These are phyloP conservation scores for Stemphylium vesicarium DNA, from an alignment of 2,329 filamentous ascomycete genomes.

Conservation along the genomic window DNA sequence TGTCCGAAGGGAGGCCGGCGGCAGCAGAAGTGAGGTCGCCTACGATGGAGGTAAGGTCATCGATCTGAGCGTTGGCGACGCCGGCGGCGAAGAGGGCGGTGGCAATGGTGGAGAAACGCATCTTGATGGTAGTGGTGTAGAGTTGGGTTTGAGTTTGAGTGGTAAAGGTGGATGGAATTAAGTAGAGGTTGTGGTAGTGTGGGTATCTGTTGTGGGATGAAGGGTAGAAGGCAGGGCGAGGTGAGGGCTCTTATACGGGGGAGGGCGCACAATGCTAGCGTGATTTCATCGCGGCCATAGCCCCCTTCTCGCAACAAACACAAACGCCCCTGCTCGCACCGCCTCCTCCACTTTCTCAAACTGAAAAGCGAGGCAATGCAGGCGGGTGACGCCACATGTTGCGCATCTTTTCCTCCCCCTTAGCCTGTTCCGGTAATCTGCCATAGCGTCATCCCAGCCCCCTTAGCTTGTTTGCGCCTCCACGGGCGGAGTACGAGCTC, in stretches of 20 bases:
- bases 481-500: background rate
- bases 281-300: conserved; percentile 8
- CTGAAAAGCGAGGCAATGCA: conserved; percentile 23
- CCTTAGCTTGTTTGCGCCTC: background rate
- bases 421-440: background rate
- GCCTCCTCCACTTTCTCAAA: conserved; percentile 26
- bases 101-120: conserved; percentile 47
- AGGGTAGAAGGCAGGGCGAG: conserved; percentile 17
- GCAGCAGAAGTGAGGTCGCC: conserved; percentile 20
- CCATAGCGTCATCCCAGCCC: background rate
- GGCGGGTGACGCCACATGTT: conserved; percentile 28
- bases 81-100: conserved; percentile 37
- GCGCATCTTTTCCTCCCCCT: conserved; percentile 5
- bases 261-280: conserved; percentile 17
- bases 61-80: conserved; percentile 38
- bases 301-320: conserved; percentile 30
- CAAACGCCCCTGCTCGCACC: conserved; percentile 24
- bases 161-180: conserved; percentile 9
- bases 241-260: conserved; percentile 23
- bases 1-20: conserved; percentile 14
- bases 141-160: background rate
- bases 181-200: conserved; percentile 15
- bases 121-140: conserved; percentile 27
- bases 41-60: conserved; percentile 24
- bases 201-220: conserved; percentile 14